These are phyloP conservation scores for Nitzschia putrida DNA, from an alignment of 108 stramenopile genomes.

Conservation along the genomic window DNA sequence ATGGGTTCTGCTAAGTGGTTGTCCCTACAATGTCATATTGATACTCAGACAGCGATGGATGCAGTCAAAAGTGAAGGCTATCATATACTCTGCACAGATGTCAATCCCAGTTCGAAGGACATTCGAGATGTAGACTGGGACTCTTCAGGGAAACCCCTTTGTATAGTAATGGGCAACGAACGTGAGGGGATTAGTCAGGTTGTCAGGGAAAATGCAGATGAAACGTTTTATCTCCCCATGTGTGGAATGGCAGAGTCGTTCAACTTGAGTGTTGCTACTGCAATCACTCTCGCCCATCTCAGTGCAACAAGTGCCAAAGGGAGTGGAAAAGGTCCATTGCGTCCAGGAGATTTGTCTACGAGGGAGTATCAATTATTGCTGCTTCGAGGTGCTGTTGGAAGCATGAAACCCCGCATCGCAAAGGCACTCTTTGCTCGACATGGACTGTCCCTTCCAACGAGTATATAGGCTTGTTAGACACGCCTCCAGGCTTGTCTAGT, in stretches of 20 bases:
- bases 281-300: constrained; percentile 80
- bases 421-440: constrained; percentile 63
- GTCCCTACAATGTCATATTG: constrained; percentile 44
- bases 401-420: constrained; percentile 66
- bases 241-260: constrained; percentile 88
- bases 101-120: constrained; percentile 68
- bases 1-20: constrained; percentile 79
- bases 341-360: constrained; percentile 76
- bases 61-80: constrained; percentile 58
- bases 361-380: constrained; percentile 67
- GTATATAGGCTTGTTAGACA: neutral
- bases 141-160: constrained; percentile 52
- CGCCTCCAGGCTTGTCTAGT: neutral
- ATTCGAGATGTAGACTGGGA: constrained; percentile 75
- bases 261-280: constrained; percentile 87
- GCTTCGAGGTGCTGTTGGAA: constrained; percentile 66
- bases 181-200: constrained; percentile 75
- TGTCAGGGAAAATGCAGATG: constrained; percentile 68
- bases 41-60: constrained; percentile 33
- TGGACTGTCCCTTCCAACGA: constrained; percentile 56
- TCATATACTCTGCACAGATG: constrained; percentile 64
- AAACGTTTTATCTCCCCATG: constrained; percentile 85
- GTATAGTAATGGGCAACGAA: constrained; percentile 94
- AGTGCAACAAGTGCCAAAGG: constrained; percentile 46
- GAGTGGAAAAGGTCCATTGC: constrained; percentile 56